Conservation (phyloP, 2,329 filamentous ascomycete species). For the Nemania serpens region DNA sequence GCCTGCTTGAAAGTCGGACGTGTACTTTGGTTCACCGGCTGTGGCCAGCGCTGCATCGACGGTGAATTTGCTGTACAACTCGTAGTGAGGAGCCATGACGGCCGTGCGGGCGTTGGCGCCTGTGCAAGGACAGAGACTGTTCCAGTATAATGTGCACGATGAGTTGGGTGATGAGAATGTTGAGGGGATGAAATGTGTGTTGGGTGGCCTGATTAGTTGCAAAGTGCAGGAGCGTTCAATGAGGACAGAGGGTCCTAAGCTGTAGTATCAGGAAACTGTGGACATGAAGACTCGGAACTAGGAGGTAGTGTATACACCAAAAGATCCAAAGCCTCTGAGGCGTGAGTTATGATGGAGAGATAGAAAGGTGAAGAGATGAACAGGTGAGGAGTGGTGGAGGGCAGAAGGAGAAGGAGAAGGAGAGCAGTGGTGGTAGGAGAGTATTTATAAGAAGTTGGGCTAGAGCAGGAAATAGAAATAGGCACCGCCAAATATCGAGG, state of each 20-base stretch:
- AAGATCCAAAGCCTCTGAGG: conserved; percentile 6
- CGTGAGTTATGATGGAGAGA: not conserved
- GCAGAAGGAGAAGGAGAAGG: not conserved
- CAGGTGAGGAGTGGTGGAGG: not conserved
- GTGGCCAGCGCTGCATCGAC: conserved; percentile 21
- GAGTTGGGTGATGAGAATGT: not conserved
- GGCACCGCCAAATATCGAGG: not conserved
- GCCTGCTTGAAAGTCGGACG: conserved; percentile 14
- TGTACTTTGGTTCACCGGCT: conserved; percentile 27
- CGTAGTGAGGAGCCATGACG: conserved; percentile 15
- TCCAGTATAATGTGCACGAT: not conserved
- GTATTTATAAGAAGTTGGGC: not conserved
- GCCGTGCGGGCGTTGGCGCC: no score
- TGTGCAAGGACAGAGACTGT: not conserved
- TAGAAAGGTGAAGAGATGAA: no score
- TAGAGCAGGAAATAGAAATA: not conserved
- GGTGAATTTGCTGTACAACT: conserved; percentile 22
- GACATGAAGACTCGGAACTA: not conserved
- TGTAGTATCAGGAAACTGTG: not conserved
- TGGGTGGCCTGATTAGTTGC: not conserved
- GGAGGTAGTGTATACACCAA: not conserved
- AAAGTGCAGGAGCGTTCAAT: no score
- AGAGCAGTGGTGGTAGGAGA: not conserved
- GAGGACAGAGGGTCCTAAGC: not conserved
- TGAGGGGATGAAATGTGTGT: not conserved